Percentiles rank a stretch among this genome's conserved stretches.
Conservation (phyloP, 208 protist genomes). For the Blastocrithidia nonstop region DNA sequence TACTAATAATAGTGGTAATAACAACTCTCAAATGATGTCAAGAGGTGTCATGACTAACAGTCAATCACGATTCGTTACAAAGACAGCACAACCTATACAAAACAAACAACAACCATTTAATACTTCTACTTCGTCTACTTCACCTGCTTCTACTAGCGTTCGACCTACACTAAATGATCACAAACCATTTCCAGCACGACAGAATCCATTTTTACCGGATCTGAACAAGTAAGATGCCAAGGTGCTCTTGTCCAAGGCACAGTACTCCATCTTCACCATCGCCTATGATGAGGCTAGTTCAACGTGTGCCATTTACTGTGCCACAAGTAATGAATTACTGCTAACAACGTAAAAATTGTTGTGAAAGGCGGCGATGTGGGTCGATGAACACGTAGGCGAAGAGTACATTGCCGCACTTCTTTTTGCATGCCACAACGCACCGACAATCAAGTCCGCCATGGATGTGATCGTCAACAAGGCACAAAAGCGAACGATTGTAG, state of each 20-base stretch:
- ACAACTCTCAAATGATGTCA: no score
- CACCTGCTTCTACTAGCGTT: no score
- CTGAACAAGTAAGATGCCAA: slow-evolving; percentile 22
- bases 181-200: slow-evolving; percentile 25
- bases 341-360: slow-evolving; percentile 23
- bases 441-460: slow-evolving; percentile 21
- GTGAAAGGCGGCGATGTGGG: slow-evolving; percentile 72
- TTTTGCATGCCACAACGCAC: slow-evolving; percentile 40
- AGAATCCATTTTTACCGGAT: slow-evolving; percentile 26
- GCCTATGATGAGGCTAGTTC: slow-evolving; percentile 16
- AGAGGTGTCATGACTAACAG: no score
- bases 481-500: slow-evolving; percentile 39
- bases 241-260: slow-evolving; percentile 50
- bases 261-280: slow-evolving; percentile 74
- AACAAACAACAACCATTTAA: no score
- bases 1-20: no score
- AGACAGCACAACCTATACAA: no score
- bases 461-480: slow-evolving; percentile 33
- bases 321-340: slow-evolving; percentile 64
- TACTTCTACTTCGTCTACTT: no score
- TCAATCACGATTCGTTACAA: no score
- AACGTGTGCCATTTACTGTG: slow-evolving; percentile 51
- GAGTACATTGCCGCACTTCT: slow-evolving; percentile 74
- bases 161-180: no score
- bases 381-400: slow-evolving; percentile 66